Base-by-base conservation (phyloP, 495 filamentous ascomycete species). In the Xylaria curta region DNA sequence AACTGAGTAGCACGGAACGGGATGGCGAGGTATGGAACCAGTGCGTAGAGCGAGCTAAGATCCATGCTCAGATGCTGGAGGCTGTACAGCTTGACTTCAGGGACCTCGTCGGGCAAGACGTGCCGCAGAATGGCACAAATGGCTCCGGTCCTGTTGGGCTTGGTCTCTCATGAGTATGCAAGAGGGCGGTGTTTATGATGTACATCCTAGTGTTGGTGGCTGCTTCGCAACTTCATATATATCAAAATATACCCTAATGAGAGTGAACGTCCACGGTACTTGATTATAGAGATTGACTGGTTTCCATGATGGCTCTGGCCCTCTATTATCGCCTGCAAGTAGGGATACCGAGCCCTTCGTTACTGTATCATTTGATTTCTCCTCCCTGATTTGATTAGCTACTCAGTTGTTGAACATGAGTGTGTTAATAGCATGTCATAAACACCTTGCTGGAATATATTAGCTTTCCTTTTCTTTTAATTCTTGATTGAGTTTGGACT, bases 81-180 rank as follows among this genome's bases (percentile, higher is more conserved):
- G 93, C 97, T 70, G 94, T 97, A 5, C 95, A 96, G 0, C 81
- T 99, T 19, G 96, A 99, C 79, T 98, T 98, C 77, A 88, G 87
- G 56, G 91, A 93, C 72, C 81, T 97, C 66, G 90, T 89, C 17
- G 87, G 81, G 13, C 81, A 77, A 60, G 83, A 82, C 40, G 72
- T 81, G 56, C 72, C 72, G 28, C 69, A 76, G 33, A 72, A 60
- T 17, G 47, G 47, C n/a, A 74, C 68, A 9, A 66, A 76, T 54
- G 70, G 66, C 15, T 74, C 61, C 33, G 73, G 70, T 17, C 80
- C 82, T 0, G 79, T 85, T 21, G 85, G 85, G 1, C 76, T 87
- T 66, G 84, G 84, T 9, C 61, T 86, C 54, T 74, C 78, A 21
- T 85, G 68, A 68, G 26, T 69, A 38, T 31, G 4, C 26, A 26